Evolutionary conservation across 306 rosid species (phyloP).

Genomic region (Cercis canadensis): DNA sequence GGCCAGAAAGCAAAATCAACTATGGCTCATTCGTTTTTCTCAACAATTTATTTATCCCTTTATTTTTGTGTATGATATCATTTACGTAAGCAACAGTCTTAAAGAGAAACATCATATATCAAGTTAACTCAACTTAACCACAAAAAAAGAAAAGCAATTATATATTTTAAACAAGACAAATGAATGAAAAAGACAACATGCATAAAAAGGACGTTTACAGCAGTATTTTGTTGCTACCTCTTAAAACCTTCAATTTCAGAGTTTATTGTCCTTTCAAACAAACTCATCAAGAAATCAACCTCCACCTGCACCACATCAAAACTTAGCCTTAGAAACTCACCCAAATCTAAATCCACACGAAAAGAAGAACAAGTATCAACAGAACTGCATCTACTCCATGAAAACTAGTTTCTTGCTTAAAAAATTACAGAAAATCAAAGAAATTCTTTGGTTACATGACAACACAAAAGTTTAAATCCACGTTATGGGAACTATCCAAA

Average conservation of each 20-base stretch:
- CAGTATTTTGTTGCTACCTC: constrained; percentile 37
- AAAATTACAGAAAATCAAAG: no score
- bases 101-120: no score
- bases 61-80: no score
- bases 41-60: no score
- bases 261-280: constrained; percentile 54
- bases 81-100: no score
- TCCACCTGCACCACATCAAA: constrained; percentile 59
- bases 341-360: neutral
- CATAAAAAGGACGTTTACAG: neutral
- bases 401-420: no score
- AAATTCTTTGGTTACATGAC: no score
- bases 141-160: no score
- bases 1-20: neutral
- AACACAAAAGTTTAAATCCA: no score
- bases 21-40: neutral
- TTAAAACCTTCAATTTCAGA: constrained; percentile 46
- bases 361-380: neutral
- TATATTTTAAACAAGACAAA: no score
- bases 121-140: no score
- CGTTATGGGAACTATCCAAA: no score
- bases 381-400: neutral
- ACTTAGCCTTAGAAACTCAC: neutral
- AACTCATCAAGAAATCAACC: constrained; percentile 63
- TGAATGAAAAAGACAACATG: neutral